These are phyloP conservation scores for Citrus cavaleriei DNA, from an alignment of 345 rosid species.

Conservation along the genomic window DNA sequence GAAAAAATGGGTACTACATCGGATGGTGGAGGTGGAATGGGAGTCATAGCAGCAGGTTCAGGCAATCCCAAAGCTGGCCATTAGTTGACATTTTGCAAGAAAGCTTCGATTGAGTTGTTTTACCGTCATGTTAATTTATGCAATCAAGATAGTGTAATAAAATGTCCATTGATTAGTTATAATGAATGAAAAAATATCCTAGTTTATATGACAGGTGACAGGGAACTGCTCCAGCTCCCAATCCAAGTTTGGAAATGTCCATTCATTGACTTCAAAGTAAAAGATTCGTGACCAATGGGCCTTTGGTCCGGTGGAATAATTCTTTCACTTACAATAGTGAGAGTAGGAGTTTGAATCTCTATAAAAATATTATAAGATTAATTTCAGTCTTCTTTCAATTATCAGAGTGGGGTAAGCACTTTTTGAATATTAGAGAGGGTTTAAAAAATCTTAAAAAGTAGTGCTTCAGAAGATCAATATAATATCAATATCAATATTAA, in stretches of 20 bases:
- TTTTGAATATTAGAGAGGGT: rapidly evolving
- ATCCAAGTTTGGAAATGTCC: neutral
- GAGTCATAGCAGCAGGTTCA: conserved; percentile 64
- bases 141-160: neutral
- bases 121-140: neutral
- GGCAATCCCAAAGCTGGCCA: conserved; percentile 63
- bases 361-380: too few relatives aligned
- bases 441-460: too few relatives aligned
- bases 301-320: too few relatives aligned
- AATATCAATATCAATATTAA: too few relatives aligned
- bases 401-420: rapidly evolving
- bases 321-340: too few relatives aligned
- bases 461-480: rapidly evolving
- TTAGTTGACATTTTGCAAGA: neutral
- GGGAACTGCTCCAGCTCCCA: too few relatives aligned
- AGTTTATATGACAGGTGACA: too few relatives aligned
- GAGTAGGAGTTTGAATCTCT: too few relatives aligned
- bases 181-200: neutral
- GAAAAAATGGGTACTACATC: neutral
- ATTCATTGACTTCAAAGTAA: neutral
- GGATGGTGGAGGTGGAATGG: conserved; percentile 34
- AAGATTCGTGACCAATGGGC: neutral
- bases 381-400: too few relatives aligned
- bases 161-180: neutral
- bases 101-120: neutral